Conservation (phyloP, 805 yeast genomes). For the Clavispora phyllophila region DNA sequence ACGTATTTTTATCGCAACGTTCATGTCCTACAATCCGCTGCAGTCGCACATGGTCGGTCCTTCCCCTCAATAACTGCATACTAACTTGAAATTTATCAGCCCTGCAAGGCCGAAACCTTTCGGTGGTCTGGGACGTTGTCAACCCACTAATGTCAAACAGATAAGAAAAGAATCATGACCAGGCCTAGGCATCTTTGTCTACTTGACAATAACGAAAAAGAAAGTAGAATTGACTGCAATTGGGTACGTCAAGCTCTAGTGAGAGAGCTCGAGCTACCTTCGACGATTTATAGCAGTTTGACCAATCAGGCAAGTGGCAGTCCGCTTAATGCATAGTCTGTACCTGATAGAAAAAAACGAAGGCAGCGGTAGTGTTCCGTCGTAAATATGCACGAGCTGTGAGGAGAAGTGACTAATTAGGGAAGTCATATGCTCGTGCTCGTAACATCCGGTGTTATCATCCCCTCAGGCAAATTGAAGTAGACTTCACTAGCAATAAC, state of each 20-base stretch:
- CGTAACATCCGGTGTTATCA: not conserved
- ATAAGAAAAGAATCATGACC: too few species aligned
- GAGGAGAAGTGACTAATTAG: constrained; percentile 5
- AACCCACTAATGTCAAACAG: too few species aligned
- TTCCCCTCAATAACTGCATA: not conserved
- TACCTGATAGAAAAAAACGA: not conserved
- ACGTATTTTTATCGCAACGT: not conserved
- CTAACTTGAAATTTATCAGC: not conserved
- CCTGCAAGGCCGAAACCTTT: not conserved
- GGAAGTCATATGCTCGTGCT: not conserved
- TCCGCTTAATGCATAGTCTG: not conserved
- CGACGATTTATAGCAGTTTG: not conserved
- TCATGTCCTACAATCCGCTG: not conserved
- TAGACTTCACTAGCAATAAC: not conserved
- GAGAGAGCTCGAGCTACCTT: not conserved
- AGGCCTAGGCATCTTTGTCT: too few species aligned
- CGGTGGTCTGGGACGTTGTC: not conserved
- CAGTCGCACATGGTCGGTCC: not conserved
- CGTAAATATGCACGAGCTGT: constrained; percentile 5
- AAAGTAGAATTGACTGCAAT: not conserved
- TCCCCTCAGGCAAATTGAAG: too few species aligned
- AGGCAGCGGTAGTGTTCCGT: not conserved
- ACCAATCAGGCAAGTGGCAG: not conserved
- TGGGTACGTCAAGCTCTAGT: not conserved
- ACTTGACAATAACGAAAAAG: too few species aligned